Base-by-base conservation (phyloP, 768 basidiomycete genomes). In the Pulveroboletus ravenelii region DNA sequence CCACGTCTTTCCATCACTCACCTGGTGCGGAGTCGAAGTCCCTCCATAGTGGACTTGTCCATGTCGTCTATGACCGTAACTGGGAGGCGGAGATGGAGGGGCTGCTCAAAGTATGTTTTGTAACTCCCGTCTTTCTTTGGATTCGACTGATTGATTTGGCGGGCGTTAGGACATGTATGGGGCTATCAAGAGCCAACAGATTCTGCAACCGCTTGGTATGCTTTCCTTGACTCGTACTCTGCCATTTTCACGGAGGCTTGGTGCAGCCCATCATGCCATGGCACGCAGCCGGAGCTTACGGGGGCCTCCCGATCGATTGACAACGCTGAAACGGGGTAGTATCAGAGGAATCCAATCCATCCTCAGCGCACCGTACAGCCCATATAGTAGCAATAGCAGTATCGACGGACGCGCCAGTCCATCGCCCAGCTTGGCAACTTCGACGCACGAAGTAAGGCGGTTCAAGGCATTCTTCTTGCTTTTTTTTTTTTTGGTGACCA, bases 341-440 rank as follows among this genome's bases (percentile, higher is more conserved):
- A 89, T 98, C 41, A 81, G 93, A 17, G 93, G 94, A 1, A 71
- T 93, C 44, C 88, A 89, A 51, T 84, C 87, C 6, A 84, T 97
- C 49, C 72, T 94, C 13, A 77, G 76, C 41, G 70, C 78, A 15
- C 87, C 81, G n/a, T 68, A 72, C 45, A 92, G 87, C 62, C 89
- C 90, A 7, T 93, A 92, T 61, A 89, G 89, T 60, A 89, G 86
- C 59, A 86, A 82, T 59, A 85, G 84, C 65, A 87, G 82, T 57
- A 79, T 87, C 51, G 90, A 94, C 61, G 93, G 95, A 1, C 80
- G 93, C 20, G 78, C 85, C n/a, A 96, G 93, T 64, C 96, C 95
- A 6, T 89, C 94, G 4, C 93, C 94, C 2, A 96, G 93, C 66
- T 93, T 61, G 38, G 86, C 91, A 2, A 93, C 92, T 5, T 94